Conservation (phyloP, 1,139 yeast genomes). For the Yamadazyma dushanensis region DNA sequence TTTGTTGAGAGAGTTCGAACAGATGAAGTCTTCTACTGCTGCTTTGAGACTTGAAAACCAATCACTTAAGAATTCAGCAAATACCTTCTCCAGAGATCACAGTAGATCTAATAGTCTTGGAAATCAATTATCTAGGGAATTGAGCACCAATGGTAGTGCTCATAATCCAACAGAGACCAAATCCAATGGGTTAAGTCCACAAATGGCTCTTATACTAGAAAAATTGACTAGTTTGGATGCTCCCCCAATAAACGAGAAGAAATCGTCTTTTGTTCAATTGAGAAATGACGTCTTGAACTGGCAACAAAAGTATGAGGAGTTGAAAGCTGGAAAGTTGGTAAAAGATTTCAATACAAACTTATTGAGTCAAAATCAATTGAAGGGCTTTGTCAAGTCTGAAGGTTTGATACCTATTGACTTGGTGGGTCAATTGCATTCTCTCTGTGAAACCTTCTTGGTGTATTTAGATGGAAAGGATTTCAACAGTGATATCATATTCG, state of each 20-base stretch:
- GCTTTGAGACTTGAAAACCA: slow-evolving; percentile 43
- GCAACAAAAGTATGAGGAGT: slow-evolving; percentile 49
- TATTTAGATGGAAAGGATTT: slow-evolving; percentile 33
- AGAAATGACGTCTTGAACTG: slow-evolving; percentile 37
- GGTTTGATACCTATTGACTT: slow-evolving; percentile 49
- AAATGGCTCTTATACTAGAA: slow-evolving; percentile 22
- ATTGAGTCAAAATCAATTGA: slow-evolving; percentile 26
- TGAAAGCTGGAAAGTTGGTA: slow-evolving; percentile 31
- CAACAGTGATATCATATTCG: slow-evolving; percentile 50
- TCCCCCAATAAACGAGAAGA: slow-evolving; percentile 12
- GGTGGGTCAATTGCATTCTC: slow-evolving; percentile 47
- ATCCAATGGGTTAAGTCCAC: slow-evolving; percentile 9
- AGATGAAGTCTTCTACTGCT: slow-evolving; percentile 32
- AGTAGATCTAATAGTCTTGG: slow-evolving; percentile 14
- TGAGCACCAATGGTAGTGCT: slow-evolving; percentile 5
- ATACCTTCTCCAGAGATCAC: slow-evolving; percentile 17
- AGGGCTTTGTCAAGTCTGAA: slow-evolving; percentile 30
- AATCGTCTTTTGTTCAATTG: slow-evolving; percentile 24
- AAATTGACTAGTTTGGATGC: slow-evolving; percentile 21
- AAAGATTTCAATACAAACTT: slow-evolving; percentile 25
- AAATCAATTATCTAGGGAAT: slow-evolving; percentile 14
- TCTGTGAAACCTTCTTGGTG: slow-evolving; percentile 44
- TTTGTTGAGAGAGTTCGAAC: slow-evolving; percentile 25
- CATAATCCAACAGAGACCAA: neutral
- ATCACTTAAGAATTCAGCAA: slow-evolving; percentile 31